These are phyloP conservation scores for Penicillium salamii DNA, from an alignment of 495 filamentous ascomycete species.

Conservation along the genomic window DNA sequence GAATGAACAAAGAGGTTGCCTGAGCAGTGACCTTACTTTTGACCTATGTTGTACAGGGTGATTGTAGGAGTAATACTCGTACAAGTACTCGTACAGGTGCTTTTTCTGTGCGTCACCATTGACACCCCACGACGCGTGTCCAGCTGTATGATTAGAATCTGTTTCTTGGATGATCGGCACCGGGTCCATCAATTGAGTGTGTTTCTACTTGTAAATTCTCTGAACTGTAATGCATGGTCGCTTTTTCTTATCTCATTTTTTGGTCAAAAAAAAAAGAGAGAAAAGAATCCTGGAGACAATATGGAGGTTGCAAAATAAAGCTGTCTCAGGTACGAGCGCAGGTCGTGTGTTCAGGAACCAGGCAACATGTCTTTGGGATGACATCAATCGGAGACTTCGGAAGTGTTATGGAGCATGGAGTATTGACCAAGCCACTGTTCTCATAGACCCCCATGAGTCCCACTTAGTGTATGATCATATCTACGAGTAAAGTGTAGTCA, in stretches of 20 bases:
- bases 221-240: too few relatives aligned
- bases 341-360: neutral
- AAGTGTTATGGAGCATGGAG: neutral
- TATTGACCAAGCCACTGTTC: neutral
- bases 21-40: too few relatives aligned
- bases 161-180: too few relatives aligned
- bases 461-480: too few relatives aligned
- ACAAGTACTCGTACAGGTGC: too few relatives aligned
- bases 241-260: too few relatives aligned
- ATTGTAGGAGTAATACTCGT: too few relatives aligned
- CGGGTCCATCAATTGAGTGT: too few relatives aligned
- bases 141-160: neutral
- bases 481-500: too few relatives aligned
- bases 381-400: neutral
- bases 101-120: neutral
- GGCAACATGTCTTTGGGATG: neutral
- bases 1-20: too few relatives aligned
- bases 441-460: too few relatives aligned
- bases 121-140: constrained; percentile 14
- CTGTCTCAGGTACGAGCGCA: neutral
- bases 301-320: neutral
- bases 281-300: neutral
- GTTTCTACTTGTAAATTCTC: too few relatives aligned
- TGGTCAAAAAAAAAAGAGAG: neutral
- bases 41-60: neutral